Base-by-base conservation (phyloP, 176 grass and related monocot genomes). In the Zea luxurians region DNA sequence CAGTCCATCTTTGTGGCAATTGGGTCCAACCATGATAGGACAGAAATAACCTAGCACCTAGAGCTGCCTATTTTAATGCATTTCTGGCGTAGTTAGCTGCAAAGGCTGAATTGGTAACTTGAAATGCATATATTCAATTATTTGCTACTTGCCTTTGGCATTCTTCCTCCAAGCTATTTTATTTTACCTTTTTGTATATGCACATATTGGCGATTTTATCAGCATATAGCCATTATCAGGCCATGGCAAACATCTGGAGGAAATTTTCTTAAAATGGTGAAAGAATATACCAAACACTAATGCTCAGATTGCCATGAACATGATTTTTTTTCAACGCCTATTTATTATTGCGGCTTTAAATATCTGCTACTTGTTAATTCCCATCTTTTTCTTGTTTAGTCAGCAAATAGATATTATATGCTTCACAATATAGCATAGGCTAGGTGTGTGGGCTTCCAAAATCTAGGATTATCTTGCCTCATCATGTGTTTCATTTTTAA, bases 111-210 rank as follows among this genome's bases (percentile, higher is more conserved):
- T 57, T 43, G 2, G 10, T 46, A 63, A 20, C 7, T 9, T 69
- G 42, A 17, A 38, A 42, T 53, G 10, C 68, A 68, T 68, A 61
- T 40, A 79, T 61, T 17, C 64, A 21, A 69, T 61, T 67, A 9
- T 37, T 48, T 59, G 15, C 2, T 78, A 34, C 5, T 16, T 78
- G 6, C 17, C 41, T 41, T 78, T 80, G 63, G 52, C 10, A 10
- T 68, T 46, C 13, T 62, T 62, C 57, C 45, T 64, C 44, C 20
- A 76, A 54, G 20, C 40, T 54, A 16, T 69, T 59, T 48, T 54
- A 16, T 69, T 59, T 17, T 61, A 58, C 54, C n/a, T 38, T 46
- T 20, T 61, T 74, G 3, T 70, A 45, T 80, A 17, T 82, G 27
- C 38, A 48, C 70, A 10, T 13, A 49, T 53, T 60, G 12, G 5